These are phyloP conservation scores for Lentinula lateritia DNA, from an alignment of 768 basidiomycete species.

Conservation along the genomic window DNA sequence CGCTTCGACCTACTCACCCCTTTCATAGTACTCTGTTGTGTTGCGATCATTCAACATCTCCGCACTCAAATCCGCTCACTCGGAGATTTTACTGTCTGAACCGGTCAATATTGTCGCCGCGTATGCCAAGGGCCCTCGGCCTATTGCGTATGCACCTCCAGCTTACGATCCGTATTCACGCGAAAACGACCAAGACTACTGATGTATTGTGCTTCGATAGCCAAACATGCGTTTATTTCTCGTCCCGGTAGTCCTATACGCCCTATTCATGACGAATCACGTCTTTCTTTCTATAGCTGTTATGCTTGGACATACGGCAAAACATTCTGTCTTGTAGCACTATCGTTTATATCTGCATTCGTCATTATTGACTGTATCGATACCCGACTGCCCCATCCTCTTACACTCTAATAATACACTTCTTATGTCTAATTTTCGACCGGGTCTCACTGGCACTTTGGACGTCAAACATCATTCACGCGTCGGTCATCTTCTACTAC, in stretches of 20 bases:
- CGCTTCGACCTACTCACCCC: background rate
- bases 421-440: background rate
- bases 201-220: background rate
- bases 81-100: constrained; percentile 35
- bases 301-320: constrained; percentile 1
- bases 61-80: constrained; percentile 29
- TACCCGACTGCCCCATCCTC: background rate
- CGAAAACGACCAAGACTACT: background rate
- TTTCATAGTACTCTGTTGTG: constrained; percentile 39
- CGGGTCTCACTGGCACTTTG: background rate
- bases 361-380: background rate
- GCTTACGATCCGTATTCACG: constrained; percentile 28
- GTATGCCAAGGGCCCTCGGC: constrained; percentile 44
- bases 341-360: background rate
- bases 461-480: too few relatives aligned
- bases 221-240: background rate
- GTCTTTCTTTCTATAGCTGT: background rate
- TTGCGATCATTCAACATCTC: constrained; percentile 38
- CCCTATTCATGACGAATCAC: background rate
- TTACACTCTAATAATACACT: background rate
- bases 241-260: background rate
- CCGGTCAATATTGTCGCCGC: constrained; percentile 50
- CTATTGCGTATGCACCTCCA: constrained; percentile 45
- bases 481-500: too few relatives aligned
- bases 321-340: background rate